Percentiles rank a stretch among this genome's conserved stretches.
Conservation (phyloP, 1,284 basidiomycete species). For the Malassezia furfur region DNA sequence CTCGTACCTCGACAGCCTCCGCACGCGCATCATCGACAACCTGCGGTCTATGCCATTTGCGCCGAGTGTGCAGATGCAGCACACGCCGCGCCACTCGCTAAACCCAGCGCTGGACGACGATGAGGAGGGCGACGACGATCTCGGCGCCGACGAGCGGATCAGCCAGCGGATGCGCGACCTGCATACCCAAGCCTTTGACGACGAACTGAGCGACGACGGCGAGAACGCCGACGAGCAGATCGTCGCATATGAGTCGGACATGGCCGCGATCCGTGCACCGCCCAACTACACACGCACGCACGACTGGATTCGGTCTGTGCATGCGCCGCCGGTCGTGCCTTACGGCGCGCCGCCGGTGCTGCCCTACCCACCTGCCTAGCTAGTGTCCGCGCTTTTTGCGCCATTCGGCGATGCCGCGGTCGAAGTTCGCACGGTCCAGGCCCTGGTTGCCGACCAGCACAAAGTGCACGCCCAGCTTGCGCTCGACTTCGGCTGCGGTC, state of each 20-base stretch:
- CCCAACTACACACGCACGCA: background rate
- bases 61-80: constrained; percentile 78
- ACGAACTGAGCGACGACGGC: constrained; percentile 40
- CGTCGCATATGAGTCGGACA: constrained; percentile 9
- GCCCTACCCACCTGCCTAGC: constrained; percentile 13
- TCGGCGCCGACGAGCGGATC: constrained; percentile 48
- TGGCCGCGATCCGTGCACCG: constrained; percentile 9
- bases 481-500: constrained; percentile 29
- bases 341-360: constrained; percentile 5
- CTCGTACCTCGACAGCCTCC: constrained; percentile 72
- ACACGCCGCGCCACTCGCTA: constrained; percentile 57
- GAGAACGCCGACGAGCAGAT: constrained; percentile 10
- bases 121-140: constrained; percentile 44
- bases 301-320: constrained; percentile 7
- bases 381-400: constrained; percentile 19
- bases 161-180: constrained; percentile 35
- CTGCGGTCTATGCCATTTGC: constrained; percentile 67
- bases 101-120: constrained; percentile 57
- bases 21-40: constrained; percentile 65
- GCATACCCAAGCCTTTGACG: constrained; percentile 34
- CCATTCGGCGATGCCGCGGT: constrained; percentile 34
- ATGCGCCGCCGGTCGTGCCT: constrained; percentile 3
- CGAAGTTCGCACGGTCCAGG: constrained; percentile 30
- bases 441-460: constrained; percentile 36
- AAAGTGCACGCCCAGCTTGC: constrained; percentile 43